phyloP scores from a whole-genome alignment of 78 protist genomes.

The Dictyostelium citrinum region DNA sequence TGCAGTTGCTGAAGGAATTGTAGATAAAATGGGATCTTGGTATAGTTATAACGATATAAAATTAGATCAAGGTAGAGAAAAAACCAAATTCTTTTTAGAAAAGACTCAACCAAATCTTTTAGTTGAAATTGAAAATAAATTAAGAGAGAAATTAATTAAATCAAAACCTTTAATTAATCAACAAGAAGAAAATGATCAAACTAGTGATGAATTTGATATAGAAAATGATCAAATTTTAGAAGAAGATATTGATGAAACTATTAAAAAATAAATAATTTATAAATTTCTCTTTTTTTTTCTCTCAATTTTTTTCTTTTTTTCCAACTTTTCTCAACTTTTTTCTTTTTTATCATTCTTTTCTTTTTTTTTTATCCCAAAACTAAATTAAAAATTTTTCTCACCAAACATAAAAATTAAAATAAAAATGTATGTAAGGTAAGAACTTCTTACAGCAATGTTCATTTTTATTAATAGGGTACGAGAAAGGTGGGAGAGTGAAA shows the following conservation, averaged over 20 bases:
- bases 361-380: background rate
- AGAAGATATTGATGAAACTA: background rate
- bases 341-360: too few relatives aligned
- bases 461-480: background rate
- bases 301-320: too few relatives aligned
- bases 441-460: background rate
- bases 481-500: too few relatives aligned
- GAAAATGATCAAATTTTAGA: background rate
- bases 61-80: constrained; percentile 81
- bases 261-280: background rate
- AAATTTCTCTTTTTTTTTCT: too few relatives aligned
- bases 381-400: too few relatives aligned
- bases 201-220: too few relatives aligned
- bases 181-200: background rate
- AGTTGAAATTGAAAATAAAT: constrained; percentile 50
- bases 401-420: too few relatives aligned
- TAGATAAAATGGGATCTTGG: constrained; percentile 83
- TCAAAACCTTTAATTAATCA: background rate
- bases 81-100: constrained; percentile 67
- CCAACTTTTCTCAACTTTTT: too few relatives aligned
- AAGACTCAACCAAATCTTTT: constrained; percentile 23
- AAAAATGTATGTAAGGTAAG: background rate
- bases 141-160: constrained; percentile 34
- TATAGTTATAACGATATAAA: constrained; percentile 37
- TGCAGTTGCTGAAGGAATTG: constrained; percentile 47